Base-by-base conservation (phyloP, 1,284 basidiomycete species). In the Cryptococcus sp. region DNA sequence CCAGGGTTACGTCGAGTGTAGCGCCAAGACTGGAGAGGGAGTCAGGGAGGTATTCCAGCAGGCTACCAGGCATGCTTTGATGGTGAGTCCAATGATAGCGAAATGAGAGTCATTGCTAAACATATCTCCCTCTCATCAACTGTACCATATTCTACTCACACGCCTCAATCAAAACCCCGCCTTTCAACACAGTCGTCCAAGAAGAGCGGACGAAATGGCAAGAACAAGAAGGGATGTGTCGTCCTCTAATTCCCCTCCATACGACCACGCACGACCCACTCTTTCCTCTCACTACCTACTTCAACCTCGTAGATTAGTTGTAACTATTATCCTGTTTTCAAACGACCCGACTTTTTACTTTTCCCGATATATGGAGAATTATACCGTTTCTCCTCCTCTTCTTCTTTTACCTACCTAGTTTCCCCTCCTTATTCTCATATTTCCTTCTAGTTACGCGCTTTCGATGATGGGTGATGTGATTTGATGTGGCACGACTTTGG, bases 1-100 rank as follows among this genome's bases (percentile, higher is more conserved):
- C 7, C 85, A 84, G 74, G 83, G 85, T 67, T 94, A 93, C 75
- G 83, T 91, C 53, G 91, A 94, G 75, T 93, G 91, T 76, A 88
- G 86, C 53, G 89, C 90, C 72, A 88, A 87, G 80, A 83, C 85
- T 14, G 88, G 91, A 54, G 85, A 88, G 73, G 91, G 91, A 60
- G 91, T 94, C 47, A 82, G 87, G 61, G 91, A 93, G 74, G 89
- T 92, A 39, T 93, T 94, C 81, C 88, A 92, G 75, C 85, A 85
- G 60, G 90, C 90, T 40, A 91, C 88, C 49, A 82, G 87, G 61
- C 84, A 85, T 48, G 88, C 88, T 42, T 80, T 91, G 45, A 79
- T 86, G 57, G 75, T 74, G 56, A 56, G 71, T 66, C n/a, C 52
- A 14, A 3, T n/a, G n/a, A n/a, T n/a, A n/a, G n/a, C n/a, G n/a